A percentile compares a stretch with the other conserved stretches of the same genome.
Conservation (phyloP, 169 alveolate species). For the Plasmodium fragile region DNA sequence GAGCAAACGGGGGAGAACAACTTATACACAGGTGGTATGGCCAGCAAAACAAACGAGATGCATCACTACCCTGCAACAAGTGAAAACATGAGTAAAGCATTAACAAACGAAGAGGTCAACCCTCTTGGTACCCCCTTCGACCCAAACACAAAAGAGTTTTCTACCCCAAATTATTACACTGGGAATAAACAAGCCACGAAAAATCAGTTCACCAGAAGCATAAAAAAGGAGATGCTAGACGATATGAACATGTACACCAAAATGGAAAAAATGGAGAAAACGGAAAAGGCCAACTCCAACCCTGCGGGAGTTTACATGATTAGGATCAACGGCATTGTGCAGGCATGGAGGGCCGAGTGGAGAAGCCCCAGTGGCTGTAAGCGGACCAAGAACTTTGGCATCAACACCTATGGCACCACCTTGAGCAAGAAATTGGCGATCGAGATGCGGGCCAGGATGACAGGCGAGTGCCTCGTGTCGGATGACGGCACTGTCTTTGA, state of each 20-base stretch:
- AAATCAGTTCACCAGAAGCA: background rate
- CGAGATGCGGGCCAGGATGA: conserved; percentile 73
- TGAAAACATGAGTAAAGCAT: conserved; percentile 8
- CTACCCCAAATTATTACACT: conserved; percentile 1
- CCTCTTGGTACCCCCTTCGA: background rate
- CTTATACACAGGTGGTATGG: background rate
- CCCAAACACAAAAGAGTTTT: background rate
- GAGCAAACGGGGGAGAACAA: background rate
- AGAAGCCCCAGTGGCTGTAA: conserved; percentile 70
- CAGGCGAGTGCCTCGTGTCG: conserved; percentile 57
- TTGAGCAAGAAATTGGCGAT: conserved; percentile 74
- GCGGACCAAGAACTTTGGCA: conserved; percentile 64
- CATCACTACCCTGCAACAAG: background rate
- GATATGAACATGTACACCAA: conserved; percentile 24
- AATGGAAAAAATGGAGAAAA: background rate
- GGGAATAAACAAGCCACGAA: conserved; percentile 1
- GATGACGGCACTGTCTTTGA: conserved; percentile 76
- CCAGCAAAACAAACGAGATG: background rate
- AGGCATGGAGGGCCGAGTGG: conserved; percentile 78
- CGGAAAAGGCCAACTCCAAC: background rate
- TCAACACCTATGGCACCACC: conserved; percentile 55
- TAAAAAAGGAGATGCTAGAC: conserved; percentile 39
- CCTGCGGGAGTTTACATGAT: conserved; percentile 76
- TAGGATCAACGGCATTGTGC: conserved; percentile 57
- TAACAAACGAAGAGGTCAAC: conserved; percentile 11